Base-by-base conservation (phyloP, 345 rosid species). In the Linum usitatissimum region DNA sequence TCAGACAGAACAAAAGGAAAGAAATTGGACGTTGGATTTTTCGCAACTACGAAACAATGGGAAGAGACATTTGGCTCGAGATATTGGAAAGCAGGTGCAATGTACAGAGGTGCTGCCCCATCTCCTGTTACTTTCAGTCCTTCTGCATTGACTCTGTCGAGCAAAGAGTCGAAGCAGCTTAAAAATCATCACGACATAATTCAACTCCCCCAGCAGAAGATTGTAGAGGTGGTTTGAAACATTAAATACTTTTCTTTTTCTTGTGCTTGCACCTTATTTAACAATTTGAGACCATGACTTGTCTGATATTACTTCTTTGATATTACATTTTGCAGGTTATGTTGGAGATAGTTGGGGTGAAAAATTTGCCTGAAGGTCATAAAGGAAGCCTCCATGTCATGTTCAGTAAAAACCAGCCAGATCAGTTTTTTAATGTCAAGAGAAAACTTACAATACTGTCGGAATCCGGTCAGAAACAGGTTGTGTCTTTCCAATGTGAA, bases 61-160 rank as follows among this genome's bases (percentile, higher is more conserved):
- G 96, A 93, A 76, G 82, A 81, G 62, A 90, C 80, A 18, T 93
- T 79, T 76, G 95, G 96, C 60, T 73, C 36, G 42, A 80, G 99
- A 70, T 93, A 93, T 68, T 79, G 90, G 87, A 90, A 74, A 81
- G 97, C 95, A 19, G 96, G 99, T 68, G 96, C 92, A 18, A 90
- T 93, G 97, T 82, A 90, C 72, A 73, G 86, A 76, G 99, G 96
- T 62, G 70, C 48, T 51, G 64, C 79, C 53, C 97, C 99, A 55
- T 64, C 82, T 74, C 83, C 99, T 64, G 70, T 93, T 64, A 70
- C 85, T 30, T 68, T 45, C 21, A 72, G 68, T 64, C 86, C 87
- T 62, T 76, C 48, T 73, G 53, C 69, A 31, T 75, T 84, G 66
- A 48, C 73, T 51, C 55, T 48, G 64, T 68, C 72, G 60, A 55